phyloP scores from a whole-genome alignment of 768 basidiomycete genomes.

The Calocybe indica region DNA sequence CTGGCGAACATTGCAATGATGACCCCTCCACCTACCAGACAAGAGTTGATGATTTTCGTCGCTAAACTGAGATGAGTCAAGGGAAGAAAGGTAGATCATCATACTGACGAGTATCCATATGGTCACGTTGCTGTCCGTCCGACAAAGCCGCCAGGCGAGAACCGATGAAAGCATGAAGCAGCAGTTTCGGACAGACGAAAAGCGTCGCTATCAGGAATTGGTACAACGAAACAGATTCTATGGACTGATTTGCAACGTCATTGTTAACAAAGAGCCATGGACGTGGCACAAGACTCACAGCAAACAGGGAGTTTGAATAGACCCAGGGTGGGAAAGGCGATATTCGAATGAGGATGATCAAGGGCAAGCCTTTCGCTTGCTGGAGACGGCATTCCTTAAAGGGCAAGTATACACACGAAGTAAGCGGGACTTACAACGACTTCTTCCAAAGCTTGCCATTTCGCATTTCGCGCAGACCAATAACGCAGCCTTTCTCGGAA shows the following conservation, averaged over 20 bases:
- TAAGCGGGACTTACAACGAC: slow-evolving; percentile 52
- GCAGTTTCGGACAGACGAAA: slow-evolving; percentile 63
- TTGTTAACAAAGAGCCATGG: background rate
- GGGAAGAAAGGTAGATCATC: background rate
- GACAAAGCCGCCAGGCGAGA: slow-evolving; percentile 68
- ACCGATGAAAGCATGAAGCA: slow-evolving; percentile 75
- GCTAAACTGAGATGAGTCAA: slow-evolving; percentile 24
- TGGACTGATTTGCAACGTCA: slow-evolving; percentile 39
- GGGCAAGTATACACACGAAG: background rate
- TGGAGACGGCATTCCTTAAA: slow-evolving; percentile 18
- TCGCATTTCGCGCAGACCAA: slow-evolving; percentile 59
- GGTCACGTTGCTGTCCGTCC: slow-evolving; percentile 65
- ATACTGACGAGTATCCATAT: slow-evolving; percentile 70
- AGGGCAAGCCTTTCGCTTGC: slow-evolving; percentile 71
- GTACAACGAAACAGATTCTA: slow-evolving; percentile 65
- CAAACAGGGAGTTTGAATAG: slow-evolving; percentile 77
- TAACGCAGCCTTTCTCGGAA: slow-evolving; percentile 49
- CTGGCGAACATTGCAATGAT: slow-evolving; percentile 53
- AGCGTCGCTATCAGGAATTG: slow-evolving; percentile 75
- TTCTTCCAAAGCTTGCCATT: slow-evolving; percentile 73
- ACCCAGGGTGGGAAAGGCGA: slow-evolving; percentile 87
- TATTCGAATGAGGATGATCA: slow-evolving; percentile 75
- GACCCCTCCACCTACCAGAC: slow-evolving; percentile 56
- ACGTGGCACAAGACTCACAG: slow-evolving; percentile 38
- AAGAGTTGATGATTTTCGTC: slow-evolving; percentile 59